phyloP scores from a whole-genome alignment of 257 asterid genomes.

The Capsicum rhomboideum region DNA sequence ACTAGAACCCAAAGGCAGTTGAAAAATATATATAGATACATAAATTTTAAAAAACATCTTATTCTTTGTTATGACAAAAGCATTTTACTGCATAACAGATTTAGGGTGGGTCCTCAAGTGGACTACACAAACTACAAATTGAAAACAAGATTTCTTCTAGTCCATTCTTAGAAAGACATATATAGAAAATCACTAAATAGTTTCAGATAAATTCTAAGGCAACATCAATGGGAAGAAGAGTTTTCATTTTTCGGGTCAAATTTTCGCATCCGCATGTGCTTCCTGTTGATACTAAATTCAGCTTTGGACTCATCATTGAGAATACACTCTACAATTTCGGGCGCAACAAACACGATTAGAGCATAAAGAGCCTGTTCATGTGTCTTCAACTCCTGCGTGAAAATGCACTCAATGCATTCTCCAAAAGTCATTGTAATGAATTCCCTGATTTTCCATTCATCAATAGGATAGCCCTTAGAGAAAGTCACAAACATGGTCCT shows the following conservation, averaged over 20 bases:
- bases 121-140: background rate
- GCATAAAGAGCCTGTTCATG: slow-evolving; percentile 53
- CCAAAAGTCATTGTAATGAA: slow-evolving; percentile 34
- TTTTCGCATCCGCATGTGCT: slow-evolving; percentile 58
- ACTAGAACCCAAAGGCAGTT: background rate
- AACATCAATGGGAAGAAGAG: background rate
- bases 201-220: background rate
- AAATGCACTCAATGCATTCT: slow-evolving; percentile 37
- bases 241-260: slow-evolving; percentile 13
- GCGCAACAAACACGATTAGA: slow-evolving; percentile 22
- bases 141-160: background rate
- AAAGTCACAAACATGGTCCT: slow-evolving; percentile 58
- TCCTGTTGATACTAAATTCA: slow-evolving; percentile 46
- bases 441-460: slow-evolving; percentile 35
- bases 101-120: background rate
- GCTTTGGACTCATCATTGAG: slow-evolving; percentile 41
- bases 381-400: slow-evolving; percentile 41
- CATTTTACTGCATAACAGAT: background rate
- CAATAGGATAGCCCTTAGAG: slow-evolving; percentile 54
- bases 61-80: background rate
- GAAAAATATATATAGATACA: background rate
- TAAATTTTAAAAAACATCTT: background rate
- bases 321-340: slow-evolving; percentile 11
- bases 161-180: background rate
- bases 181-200: background rate